Evolutionary conservation across 2,329 filamentous ascomycete genomes (phyloP).

Genomic region (Pyrenochaeta sp.): DNA sequence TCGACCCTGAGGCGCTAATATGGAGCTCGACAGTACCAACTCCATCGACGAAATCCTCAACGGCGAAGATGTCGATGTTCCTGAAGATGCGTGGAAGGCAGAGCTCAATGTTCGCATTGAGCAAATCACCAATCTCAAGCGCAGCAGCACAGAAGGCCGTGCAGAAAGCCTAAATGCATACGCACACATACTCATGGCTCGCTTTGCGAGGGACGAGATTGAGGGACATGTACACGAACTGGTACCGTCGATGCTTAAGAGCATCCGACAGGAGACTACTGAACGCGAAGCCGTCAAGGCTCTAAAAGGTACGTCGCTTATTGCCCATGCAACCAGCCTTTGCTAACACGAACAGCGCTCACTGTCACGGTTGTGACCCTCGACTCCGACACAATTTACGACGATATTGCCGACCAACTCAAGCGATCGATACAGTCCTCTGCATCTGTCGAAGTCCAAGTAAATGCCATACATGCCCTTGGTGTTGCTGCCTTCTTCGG

Average conservation of each 20-base stretch:
- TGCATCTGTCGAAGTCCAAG: constrained; percentile 70
- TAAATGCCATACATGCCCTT: constrained; percentile 76
- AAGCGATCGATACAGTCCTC: constrained; percentile 73
- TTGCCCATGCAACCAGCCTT: neutral
- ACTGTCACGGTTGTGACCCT: constrained; percentile 74
- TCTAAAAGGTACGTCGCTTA: constrained; percentile 62
- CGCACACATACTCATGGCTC: constrained; percentile 71
- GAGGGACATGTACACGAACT: constrained; percentile 68
- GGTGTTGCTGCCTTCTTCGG: constrained; percentile 78
- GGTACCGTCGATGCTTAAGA: constrained; percentile 71
- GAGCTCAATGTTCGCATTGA: constrained; percentile 72
- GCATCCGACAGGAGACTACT: constrained; percentile 73
- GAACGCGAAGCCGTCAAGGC: constrained; percentile 75
- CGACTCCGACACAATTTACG: constrained; percentile 72
- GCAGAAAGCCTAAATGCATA: constrained; percentile 71
- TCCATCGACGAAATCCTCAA: constrained; percentile 72
- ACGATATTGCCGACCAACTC: constrained; percentile 65
- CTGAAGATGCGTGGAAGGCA: constrained; percentile 66
- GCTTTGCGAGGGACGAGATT: constrained; percentile 72
- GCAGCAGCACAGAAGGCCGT: constrained; percentile 75
- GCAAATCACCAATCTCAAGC: constrained; percentile 79
- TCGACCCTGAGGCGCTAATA: constrained; percentile 33
- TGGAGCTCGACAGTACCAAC: constrained; percentile 58
- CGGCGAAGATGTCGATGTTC: constrained; percentile 59
- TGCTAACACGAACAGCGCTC: constrained; percentile 60